Evolutionary conservation across 106 monocot genomes (phyloP), one percentile per base, ranked within the genome.

Genomic region (Dioscorea zingiberensis): DNA sequence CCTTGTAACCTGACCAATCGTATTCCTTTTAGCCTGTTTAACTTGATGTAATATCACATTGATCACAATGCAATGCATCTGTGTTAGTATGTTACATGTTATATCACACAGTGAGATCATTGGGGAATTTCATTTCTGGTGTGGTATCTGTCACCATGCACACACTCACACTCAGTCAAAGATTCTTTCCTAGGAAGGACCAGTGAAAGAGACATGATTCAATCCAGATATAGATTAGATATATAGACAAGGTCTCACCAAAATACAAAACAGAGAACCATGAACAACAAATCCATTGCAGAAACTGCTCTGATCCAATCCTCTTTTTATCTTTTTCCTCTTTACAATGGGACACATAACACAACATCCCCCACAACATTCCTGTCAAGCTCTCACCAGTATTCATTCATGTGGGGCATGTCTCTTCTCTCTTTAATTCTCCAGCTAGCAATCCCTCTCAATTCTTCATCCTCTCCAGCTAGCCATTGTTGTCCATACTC

Each of bases 291-390:
- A 38, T 38, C 10, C 38, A 58, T 25, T 21, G 23, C 21, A 58
- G 22, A 58, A 58, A 58, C 57, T 2, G 23, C 25, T 22, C n/a
- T 22, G 57, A 58, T n/a, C n/a, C 18, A 25, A 25, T 23, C 25
- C 5, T 58, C 57, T 22, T 58, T 24, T n/a, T n/a, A 17, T 58
- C 25, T 58, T 58, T 58, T 58, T 22, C 47, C 21, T 69, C 32
- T 54, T n/a, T 38, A 27, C 17, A 17, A 44, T 47, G 25, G 26
- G 65, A 65, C n/a, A n/a, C n/a, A n/a, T n/a, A n/a, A n/a, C n/a
- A n/a, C n/a, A n/a, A 38, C 27, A 30, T 67, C 29, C 44, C 4
- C 30, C 47, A n/a, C 44, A 17, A 47, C 65, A 65, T 49, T 62
- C 44, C 21, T 27, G 3, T 62, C 62, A 62, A 21, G 21, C 44